Conservation (phyloP, 441 rosid genomes). For the Aleurites moluccanus region DNA sequence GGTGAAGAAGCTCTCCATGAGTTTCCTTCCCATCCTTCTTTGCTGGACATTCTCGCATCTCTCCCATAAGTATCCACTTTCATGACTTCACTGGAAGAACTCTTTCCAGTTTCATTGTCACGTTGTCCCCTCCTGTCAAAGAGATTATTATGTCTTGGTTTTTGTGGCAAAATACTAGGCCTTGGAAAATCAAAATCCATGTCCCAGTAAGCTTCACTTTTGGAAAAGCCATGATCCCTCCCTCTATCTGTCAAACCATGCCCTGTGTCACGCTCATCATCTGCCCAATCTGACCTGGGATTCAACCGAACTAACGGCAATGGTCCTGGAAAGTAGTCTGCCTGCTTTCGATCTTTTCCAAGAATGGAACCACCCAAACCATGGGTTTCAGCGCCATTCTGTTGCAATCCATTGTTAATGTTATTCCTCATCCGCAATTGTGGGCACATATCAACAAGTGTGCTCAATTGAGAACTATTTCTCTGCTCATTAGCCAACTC, state of each 20-base stretch:
- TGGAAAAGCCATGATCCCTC: slow-evolving; percentile 63
- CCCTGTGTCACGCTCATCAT: slow-evolving; percentile 97
- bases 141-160: slow-evolving; percentile 45
- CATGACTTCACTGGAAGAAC: slow-evolving; percentile 59
- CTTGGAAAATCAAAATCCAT: slow-evolving; percentile 72
- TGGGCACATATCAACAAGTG: slow-evolving; percentile 61
- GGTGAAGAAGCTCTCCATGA: slow-evolving; percentile 67
- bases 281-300: slow-evolving; percentile 98
- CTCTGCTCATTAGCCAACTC: slow-evolving; percentile 44
- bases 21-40: slow-evolving; percentile 64
- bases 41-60: slow-evolving; percentile 45
- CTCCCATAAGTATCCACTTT: slow-evolving; percentile 44
- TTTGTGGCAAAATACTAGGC: slow-evolving; percentile 59
- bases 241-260: slow-evolving; percentile 57
- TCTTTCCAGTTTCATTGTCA: slow-evolving; percentile 60
- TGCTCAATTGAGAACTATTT: slow-evolving; percentile 33
- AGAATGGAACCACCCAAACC: slow-evolving; percentile 39
- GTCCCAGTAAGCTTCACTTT: slow-evolving; percentile 69
- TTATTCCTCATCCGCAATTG: slow-evolving; percentile 47
- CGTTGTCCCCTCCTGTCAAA: slow-evolving; percentile 60
- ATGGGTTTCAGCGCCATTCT: slow-evolving; percentile 33
- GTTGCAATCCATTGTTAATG: slow-evolving; percentile 38
- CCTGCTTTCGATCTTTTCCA: slow-evolving; percentile 56
- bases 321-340: slow-evolving; percentile 62
- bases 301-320: slow-evolving; percentile 73